phyloP scores from a whole-genome alignment of 176 grass and related monocot species.

The Pharus latifolius region DNA sequence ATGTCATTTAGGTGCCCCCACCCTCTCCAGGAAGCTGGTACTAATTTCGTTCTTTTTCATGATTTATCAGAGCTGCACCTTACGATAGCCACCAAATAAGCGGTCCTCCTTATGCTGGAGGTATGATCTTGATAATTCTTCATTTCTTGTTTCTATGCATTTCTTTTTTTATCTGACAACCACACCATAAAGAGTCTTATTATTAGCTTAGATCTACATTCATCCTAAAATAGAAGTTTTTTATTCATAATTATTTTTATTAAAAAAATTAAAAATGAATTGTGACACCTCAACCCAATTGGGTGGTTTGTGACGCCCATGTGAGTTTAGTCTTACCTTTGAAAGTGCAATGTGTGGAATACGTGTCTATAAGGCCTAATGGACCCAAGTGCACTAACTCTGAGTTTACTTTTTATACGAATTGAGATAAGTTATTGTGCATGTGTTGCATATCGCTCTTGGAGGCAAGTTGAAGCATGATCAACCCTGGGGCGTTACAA shows the following conservation, averaged over 20 bases:
- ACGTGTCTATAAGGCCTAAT: too few species aligned
- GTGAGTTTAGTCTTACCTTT: too few species aligned
- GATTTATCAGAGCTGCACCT: conserved; percentile 20
- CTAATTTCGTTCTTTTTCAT: conserved; percentile 22
- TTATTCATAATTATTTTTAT: neutral
- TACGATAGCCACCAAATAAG: conserved; percentile 13
- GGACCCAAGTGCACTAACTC: too few species aligned
- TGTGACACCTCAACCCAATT: too few species aligned
- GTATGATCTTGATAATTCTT: conserved; percentile 30
- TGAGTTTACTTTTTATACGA: too few species aligned
- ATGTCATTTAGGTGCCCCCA: neutral
- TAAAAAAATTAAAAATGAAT: neutral
- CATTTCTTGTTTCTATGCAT: conserved; percentile 1
- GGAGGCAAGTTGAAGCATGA: too few species aligned
- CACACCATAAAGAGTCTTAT: neutral
- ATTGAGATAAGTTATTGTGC: too few species aligned
- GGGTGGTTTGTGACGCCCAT: too few species aligned
- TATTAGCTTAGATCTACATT: neutral
- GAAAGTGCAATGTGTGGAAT: too few species aligned
- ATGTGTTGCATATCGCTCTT: too few species aligned
- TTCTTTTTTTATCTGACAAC: neutral
- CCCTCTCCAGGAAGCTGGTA: neutral
- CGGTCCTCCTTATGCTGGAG: conserved; percentile 35
- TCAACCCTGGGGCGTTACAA: too few species aligned
- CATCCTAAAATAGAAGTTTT: neutral